Conservation (phyloP, 2,329 filamentous ascomycete species). For the Ophiobolus disseminans region DNA sequence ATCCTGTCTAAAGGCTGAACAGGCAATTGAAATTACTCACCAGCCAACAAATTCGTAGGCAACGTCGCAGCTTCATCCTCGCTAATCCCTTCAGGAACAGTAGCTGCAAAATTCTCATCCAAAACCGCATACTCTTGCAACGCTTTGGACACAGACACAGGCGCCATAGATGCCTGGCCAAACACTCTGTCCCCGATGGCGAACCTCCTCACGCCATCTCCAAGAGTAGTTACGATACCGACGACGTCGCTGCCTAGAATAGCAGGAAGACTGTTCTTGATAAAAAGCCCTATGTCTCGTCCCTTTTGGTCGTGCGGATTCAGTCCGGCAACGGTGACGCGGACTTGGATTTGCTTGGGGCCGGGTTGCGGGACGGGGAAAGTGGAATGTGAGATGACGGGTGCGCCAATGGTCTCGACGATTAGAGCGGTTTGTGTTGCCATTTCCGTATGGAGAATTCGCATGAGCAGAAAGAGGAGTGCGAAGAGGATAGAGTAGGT, state of each 20-base stretch:
- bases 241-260: slow-evolving; percentile 54
- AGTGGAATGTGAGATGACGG: background rate
- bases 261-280: slow-evolving; percentile 39
- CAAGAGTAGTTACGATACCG: slow-evolving; percentile 57
- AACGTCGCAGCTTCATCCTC: slow-evolving; percentile 50
- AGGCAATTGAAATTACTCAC: too few species aligned
- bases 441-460: background rate
- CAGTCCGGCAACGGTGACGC: slow-evolving; percentile 45
- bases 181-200: slow-evolving; percentile 64
- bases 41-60: slow-evolving; percentile 47
- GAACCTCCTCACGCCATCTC: slow-evolving; percentile 60
- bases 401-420: background rate
- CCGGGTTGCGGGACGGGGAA: slow-evolving; percentile 18
- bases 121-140: slow-evolving; percentile 51
- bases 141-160: slow-evolving; percentile 22
- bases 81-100: slow-evolving; percentile 43
- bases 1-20: too few species aligned
- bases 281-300: slow-evolving; percentile 49
- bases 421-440: background rate
- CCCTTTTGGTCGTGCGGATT: slow-evolving; percentile 52
- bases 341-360: slow-evolving; percentile 45
- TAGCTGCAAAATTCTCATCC: slow-evolving; percentile 36
- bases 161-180: slow-evolving; percentile 47
- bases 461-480: background rate
- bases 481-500: too few species aligned